Evolutionary conservation across 2,329 filamentous ascomycete species (phyloP), one percentile per base, ranked within the genome.

Genomic region (Paecilomyces formosus): DNA sequence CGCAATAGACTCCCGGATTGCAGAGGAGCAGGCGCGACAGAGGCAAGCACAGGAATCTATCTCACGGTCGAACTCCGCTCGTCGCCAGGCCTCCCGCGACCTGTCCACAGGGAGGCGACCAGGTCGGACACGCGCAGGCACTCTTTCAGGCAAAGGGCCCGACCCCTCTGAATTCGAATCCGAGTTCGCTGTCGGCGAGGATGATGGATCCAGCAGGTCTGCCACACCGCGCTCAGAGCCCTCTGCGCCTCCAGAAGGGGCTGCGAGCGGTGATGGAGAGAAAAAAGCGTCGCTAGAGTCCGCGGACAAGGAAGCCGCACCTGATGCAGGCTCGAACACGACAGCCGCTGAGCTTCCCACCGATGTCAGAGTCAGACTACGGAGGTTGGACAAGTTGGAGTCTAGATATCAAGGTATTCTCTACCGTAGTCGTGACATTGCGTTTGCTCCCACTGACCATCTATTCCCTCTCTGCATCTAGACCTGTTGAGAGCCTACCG

Each of bases 401-500:
- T 81, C 85, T 4, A 90, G 89, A 59, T 97, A 97, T 73, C 86
- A 90, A 70, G 90, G 90, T 92, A 80, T 56, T 65, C 54, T 11
- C 1, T 2, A 13, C 6, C 13, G 31, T 8, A 50, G 31, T 8
- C 18, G 4, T 50, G 6, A 21, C 55, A 4, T 59, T 28, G 52
- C 31, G 52, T 6, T 45, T 18, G 24, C n/a, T 45, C 18, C 15
- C 28, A 18, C 52, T 57, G 30, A 50, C 35, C 12, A 58, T 22
- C 18, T 18, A n/a, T 53, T 13, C 56, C 28, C 21, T 57, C 13
- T 56, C 53, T 57, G 21, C 63, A 31, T 59, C n/a, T 64, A 91
- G 93, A 97, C 68, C 81, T 99, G 0, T 80, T 97, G 55, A 88
- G 91, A 58, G 96, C 93, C 8, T 99, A 99, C 75, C 86, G 92